These are phyloP conservation scores for Dioscorea zingiberensis DNA, from an alignment of 106 monocot genomes.

Conservation along the genomic window DNA sequence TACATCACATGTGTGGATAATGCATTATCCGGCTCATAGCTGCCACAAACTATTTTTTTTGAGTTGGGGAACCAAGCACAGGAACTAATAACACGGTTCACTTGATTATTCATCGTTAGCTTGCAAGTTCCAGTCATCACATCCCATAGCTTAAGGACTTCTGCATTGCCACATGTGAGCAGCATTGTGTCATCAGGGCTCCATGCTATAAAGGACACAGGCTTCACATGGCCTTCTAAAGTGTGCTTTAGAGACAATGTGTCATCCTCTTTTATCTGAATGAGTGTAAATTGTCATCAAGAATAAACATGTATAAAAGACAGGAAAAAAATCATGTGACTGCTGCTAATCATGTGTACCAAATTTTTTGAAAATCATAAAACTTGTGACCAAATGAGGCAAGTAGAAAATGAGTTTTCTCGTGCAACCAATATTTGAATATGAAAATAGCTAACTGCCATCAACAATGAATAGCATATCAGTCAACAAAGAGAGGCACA, in stretches of 20 bases:
- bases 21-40: constrained; percentile 45
- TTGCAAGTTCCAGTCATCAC: constrained; percentile 38
- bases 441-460: too few species aligned
- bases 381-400: too few species aligned
- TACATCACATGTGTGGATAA: constrained; percentile 56
- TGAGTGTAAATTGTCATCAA: neutral
- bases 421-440: too few species aligned
- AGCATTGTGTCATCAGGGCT: constrained; percentile 76
- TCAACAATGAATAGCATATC: too few species aligned
- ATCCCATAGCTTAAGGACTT: constrained; percentile 67
- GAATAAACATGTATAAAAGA: too few species aligned
- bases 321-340: too few species aligned
- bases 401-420: too few species aligned
- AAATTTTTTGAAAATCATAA: too few species aligned
- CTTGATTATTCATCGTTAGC: constrained; percentile 22
- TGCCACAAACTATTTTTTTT: constrained; percentile 58
- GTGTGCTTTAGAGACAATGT: constrained; percentile 38
- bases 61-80: constrained; percentile 81
- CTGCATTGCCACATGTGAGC: constrained; percentile 60
- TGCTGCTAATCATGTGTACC: too few species aligned
- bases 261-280: constrained; percentile 64
- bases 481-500: too few species aligned
- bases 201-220: constrained; percentile 71
- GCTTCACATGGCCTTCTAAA: constrained; percentile 42
- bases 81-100: constrained; percentile 35